phyloP scores from a whole-genome alignment of 257 asterid species.

The Solanum habrochaites region DNA sequence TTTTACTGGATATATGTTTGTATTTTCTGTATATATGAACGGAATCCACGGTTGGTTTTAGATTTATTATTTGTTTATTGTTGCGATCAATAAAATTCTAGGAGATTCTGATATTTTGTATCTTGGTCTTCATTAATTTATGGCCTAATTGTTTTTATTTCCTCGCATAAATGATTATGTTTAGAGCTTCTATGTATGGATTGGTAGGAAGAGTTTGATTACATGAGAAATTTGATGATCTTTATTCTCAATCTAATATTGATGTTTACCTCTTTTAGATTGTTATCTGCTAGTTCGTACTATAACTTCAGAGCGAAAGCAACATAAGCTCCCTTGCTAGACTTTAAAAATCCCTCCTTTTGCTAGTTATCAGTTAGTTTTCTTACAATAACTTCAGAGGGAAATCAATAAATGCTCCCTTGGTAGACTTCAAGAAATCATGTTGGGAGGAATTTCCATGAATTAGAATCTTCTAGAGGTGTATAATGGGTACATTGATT shows the following conservation, averaged over 20 bases:
- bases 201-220: not conserved
- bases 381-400: not conserved
- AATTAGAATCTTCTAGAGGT: not conserved
- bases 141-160: not conserved
- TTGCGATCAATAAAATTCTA: not conserved
- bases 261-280: not conserved
- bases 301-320: not conserved
- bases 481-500: not conserved
- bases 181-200: not conserved
- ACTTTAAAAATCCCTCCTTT: not conserved
- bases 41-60: not conserved
- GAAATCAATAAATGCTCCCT: not conserved
- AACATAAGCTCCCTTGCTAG: not conserved
- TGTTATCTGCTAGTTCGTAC: not conserved
- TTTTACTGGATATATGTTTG: not conserved
- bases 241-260: not conserved
- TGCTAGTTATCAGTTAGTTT: not conserved
- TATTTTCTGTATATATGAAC: not conserved
- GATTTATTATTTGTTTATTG: not conserved
- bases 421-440: not conserved
- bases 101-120: not conserved
- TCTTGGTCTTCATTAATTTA: not conserved
- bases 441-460: not conserved
- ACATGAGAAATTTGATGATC: not conserved
- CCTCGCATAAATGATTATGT: not conserved